Percentiles rank a stretch among this genome's conserved stretches.
These are phyloP conservation scores for Dothideomycetes sp. DNA, from an alignment of 2,329 filamentous ascomycete species.

Conservation along the genomic window DNA sequence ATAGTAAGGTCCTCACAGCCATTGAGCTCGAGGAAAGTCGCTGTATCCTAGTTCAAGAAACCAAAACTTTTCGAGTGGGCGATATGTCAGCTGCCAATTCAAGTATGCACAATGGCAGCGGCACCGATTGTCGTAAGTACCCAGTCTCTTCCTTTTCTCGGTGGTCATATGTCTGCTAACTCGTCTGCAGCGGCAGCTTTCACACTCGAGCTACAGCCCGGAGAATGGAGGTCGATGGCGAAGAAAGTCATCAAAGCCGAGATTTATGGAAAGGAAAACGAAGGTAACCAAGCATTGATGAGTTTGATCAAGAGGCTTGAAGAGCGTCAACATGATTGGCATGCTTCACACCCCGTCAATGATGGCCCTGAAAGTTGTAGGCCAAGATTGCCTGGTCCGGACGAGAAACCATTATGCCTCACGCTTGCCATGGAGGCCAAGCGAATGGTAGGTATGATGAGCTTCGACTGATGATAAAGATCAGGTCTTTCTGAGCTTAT, in stretches of 20 bases:
- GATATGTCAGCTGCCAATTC: conserved; percentile 26
- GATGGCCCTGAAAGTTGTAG: conserved; percentile 3
- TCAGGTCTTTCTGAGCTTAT: conserved; percentile 36
- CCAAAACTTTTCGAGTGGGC: conserved; percentile 32
- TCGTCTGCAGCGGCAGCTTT: no score
- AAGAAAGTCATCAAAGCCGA: conserved; percentile 35
- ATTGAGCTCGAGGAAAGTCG: conserved; percentile 29
- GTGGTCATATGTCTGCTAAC: no score
- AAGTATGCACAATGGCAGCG: conserved; percentile 28
- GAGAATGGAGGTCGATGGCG: conserved; percentile 32
- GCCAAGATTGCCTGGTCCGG: conserved; percentile 2
- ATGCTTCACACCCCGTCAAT: conserved; percentile 13
- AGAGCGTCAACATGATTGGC: conserved; percentile 31
- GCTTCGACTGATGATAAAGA: conserved; percentile 5
- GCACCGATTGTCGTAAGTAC: conserved; percentile 26
- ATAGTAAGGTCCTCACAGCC: conserved; percentile 26
- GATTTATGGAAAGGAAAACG: conserved; percentile 24
- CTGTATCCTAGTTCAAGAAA: conserved; percentile 20
- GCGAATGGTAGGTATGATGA: conserved; percentile 16
- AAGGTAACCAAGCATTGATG: conserved; percentile 19
- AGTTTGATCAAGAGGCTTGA: conserved; percentile 28
- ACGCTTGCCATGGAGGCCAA: conserved; percentile 20
- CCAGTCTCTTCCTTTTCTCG: no score
- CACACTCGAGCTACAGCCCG: conserved; percentile 29
- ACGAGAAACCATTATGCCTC: conserved; percentile 21